Evolutionary conservation across 2,329 filamentous ascomycete species (phyloP).

Genomic region (Basipetospora chlamydospora): DNA sequence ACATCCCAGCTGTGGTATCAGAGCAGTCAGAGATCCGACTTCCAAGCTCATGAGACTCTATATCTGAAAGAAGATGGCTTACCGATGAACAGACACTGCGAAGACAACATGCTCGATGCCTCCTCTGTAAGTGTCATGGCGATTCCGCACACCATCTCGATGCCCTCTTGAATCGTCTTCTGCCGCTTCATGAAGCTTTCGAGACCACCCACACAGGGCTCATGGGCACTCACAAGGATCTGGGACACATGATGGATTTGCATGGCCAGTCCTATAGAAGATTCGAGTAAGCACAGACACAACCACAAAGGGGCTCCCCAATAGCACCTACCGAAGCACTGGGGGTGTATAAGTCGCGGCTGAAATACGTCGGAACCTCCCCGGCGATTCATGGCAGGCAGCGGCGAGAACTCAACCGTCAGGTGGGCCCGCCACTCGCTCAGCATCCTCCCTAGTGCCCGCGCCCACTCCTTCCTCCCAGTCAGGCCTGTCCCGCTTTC

Average conservation of each 20-base stretch:
- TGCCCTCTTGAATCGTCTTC: conserved; percentile 10
- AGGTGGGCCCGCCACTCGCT: conserved; percentile 32
- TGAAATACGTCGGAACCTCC: conserved; percentile 7
- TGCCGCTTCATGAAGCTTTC: conserved; percentile 10
- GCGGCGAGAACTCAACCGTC: conserved; percentile 26
- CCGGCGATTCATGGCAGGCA: conserved; percentile 15
- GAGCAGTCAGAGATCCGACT: not conserved
- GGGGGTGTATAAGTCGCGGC: conserved; percentile 10
- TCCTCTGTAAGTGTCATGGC: conserved; percentile 11
- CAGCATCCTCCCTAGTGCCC: conserved; percentile 29
- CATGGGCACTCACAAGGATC: conserved; percentile 9
- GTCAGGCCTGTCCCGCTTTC: conserved; percentile 12
- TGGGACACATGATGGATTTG: conserved; percentile 11
- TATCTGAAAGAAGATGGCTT: too few species aligned
- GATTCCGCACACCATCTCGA: conserved; percentile 12
- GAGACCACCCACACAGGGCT: conserved; percentile 9
- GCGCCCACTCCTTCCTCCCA: conserved; percentile 28
- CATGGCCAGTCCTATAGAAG: conserved; percentile 10
- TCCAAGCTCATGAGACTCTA: too few species aligned
- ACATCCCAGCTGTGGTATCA: not conserved
- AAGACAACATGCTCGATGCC: conserved; percentile 12
- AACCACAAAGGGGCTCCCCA: too few species aligned
- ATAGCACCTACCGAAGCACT: conserved; percentile 10
- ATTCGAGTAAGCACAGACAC: too few species aligned
- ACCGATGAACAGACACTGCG: conserved; percentile 13